Evolutionary conservation across 2,329 filamentous ascomycete species (phyloP).

Genomic region (Cytospora mali): DNA sequence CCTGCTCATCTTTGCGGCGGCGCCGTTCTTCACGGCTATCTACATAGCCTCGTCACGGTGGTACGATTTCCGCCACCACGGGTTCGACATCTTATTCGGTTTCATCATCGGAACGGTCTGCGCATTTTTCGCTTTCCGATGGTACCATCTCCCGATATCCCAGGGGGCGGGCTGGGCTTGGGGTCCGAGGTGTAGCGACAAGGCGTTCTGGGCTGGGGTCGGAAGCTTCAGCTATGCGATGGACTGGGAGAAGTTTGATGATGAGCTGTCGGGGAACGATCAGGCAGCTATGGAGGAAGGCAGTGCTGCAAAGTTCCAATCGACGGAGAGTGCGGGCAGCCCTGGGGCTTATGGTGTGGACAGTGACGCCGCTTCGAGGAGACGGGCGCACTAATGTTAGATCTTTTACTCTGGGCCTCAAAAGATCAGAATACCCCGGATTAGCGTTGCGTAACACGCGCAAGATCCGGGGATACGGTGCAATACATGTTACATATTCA

Average conservation of each 20-base stretch:
- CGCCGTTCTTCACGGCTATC: conserved; percentile 74
- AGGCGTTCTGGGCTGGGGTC: conserved; percentile 79
- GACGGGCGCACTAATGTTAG: neutral
- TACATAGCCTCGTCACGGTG: conserved; percentile 86
- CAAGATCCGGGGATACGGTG: neutral
- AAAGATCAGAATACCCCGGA: neutral
- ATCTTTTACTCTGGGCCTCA: neutral
- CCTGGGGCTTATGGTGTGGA: conserved; percentile 1
- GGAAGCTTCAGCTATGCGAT: conserved; percentile 61
- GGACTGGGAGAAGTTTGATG: conserved; percentile 37
- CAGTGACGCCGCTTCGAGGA: conserved; percentile 17
- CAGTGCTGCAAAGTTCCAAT: conserved; percentile 7
- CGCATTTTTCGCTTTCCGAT: conserved; percentile 76
- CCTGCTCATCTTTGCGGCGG: conserved; percentile 68
- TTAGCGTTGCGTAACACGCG: neutral
- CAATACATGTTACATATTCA: neutral
- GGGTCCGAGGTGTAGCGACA: conserved; percentile 72
- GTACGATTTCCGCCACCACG: conserved; percentile 86
- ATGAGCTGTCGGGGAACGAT: conserved; percentile 33
- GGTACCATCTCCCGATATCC: conserved; percentile 80
- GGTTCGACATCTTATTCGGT: conserved; percentile 91
- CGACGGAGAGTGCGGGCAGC: conserved; percentile 17
- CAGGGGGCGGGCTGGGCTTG: conserved; percentile 88
- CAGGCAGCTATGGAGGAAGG: conserved; percentile 34
- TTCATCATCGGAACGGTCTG: conserved; percentile 73